phyloP scores from a whole-genome alignment of 23 red algal species.

The Gracilaria domingensis region DNA sequence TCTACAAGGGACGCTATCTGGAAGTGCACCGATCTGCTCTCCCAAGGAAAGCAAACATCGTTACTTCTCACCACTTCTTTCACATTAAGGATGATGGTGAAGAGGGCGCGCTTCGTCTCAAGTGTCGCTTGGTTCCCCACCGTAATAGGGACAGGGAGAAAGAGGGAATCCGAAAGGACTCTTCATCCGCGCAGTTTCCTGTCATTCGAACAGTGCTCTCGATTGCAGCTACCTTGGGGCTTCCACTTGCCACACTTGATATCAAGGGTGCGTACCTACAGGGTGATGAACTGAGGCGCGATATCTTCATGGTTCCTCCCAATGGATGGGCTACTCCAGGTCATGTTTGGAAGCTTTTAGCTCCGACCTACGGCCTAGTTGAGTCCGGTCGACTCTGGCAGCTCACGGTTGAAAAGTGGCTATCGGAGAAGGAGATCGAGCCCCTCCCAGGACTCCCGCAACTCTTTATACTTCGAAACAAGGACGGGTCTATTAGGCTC shows the following conservation, averaged over 20 bases:
- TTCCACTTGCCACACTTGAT: conserved; percentile 34
- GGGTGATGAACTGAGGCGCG: too few relatives aligned
- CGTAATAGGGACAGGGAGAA: conserved; percentile 30
- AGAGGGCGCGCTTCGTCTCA: not conserved
- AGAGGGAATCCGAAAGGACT: conserved; percentile 40
- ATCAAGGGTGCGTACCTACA: conserved; percentile 10
- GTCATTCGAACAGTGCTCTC: conserved; percentile 35
- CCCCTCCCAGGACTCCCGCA: too few relatives aligned
- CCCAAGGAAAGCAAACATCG: not conserved
- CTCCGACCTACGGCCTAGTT: too few relatives aligned
- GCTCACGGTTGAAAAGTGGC: too few relatives aligned
- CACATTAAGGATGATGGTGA: conserved; percentile 30
- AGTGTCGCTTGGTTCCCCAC: not conserved
- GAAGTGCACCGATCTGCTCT: not conserved
- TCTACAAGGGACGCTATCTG: not conserved
- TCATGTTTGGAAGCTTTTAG: too few relatives aligned
- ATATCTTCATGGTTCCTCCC: conserved; percentile 3
- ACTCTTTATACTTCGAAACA: too few relatives aligned
- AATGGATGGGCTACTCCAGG: too few relatives aligned
- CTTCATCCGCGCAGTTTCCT: conserved; percentile 13
- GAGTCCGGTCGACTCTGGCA: too few relatives aligned
- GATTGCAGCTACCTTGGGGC: conserved; percentile 1
- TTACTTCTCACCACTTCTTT: conserved; percentile 55
- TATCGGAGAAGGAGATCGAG: too few relatives aligned
- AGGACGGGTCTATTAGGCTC: too few relatives aligned